A percentile compares a stretch with the other conserved stretches of the same genome.
phyloP scores from a whole-genome alignment of 768 basidiomycete genomes.

The Solioccasus polychromus region DNA sequence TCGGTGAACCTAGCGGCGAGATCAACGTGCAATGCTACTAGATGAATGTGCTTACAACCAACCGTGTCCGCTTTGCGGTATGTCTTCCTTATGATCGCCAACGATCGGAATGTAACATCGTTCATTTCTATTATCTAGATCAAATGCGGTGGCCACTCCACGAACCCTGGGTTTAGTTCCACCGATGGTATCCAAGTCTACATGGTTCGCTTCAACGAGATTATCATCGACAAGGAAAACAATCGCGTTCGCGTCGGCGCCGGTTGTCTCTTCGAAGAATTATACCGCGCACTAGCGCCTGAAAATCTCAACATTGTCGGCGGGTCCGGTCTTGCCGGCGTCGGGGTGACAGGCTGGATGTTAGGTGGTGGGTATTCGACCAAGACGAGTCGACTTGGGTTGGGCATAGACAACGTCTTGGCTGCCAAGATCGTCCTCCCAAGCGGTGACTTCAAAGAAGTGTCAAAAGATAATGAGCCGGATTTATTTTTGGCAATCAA shows the following conservation, averaged over 20 bases:
- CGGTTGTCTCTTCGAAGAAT: conserved; percentile 28
- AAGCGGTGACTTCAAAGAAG: conserved; percentile 18
- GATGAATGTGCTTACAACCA: conserved; percentile 7
- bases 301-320: conserved; percentile 20
- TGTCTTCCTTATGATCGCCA: neutral
- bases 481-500: conserved; percentile 8
- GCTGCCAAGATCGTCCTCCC: conserved; percentile 30
- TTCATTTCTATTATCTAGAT: conserved; percentile 16
- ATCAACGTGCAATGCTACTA: neutral
- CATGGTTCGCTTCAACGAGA: conserved; percentile 26
- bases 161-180: conserved; percentile 31
- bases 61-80: conserved; percentile 11
- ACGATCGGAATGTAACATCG: no score
- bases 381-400: conserved; percentile 33
- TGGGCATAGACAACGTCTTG: conserved; percentile 34
- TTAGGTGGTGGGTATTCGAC: conserved; percentile 36
- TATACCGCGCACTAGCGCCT: conserved; percentile 21
- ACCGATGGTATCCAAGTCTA: conserved; percentile 30
- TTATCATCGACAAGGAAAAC: conserved; percentile 1
- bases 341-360: conserved; percentile 33
- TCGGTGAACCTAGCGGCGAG: no score
- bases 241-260: conserved; percentile 22
- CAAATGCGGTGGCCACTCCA: conserved; percentile 33
- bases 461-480: neutral
- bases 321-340: conserved; percentile 19